These are phyloP conservation scores for Fraxinus greggii DNA, from an alignment of 305 asterid genomes.

Conservation along the genomic window DNA sequence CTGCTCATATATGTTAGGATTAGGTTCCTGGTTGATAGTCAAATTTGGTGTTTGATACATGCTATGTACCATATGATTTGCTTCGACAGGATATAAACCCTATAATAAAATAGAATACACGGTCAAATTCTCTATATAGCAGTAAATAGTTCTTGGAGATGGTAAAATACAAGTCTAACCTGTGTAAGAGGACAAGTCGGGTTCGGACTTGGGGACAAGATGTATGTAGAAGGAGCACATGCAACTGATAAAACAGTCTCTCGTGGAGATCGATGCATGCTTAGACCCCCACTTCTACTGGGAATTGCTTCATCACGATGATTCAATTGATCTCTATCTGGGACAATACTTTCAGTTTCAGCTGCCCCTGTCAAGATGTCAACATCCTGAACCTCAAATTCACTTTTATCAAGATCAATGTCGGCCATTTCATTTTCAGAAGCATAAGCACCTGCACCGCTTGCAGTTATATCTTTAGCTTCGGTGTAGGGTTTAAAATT, in stretches of 20 bases:
- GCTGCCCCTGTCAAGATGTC: conserved; percentile 38
- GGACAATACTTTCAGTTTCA: conserved; percentile 37
- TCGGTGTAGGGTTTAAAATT: conserved; percentile 41
- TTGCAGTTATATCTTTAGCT: conserved; percentile 19
- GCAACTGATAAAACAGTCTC: conserved; percentile 41
- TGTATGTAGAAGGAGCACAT: conserved; percentile 46
- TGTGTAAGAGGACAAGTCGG: conserved; percentile 52
- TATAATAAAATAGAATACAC: conserved; percentile 25
- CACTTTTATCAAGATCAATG: conserved; percentile 38
- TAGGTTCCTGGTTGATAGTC: conserved; percentile 42
- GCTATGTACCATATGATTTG: conserved; percentile 50
- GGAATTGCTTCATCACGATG: conserved; percentile 37
- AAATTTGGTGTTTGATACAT: conserved; percentile 50
- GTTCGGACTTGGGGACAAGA: conserved; percentile 44
- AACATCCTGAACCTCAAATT: conserved; percentile 38
- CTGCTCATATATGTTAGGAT: conserved; percentile 45
- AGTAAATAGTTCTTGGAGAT: neutral
- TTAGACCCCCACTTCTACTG: conserved; percentile 24
- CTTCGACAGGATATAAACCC: conserved; percentile 54
- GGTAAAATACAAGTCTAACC: conserved; percentile 32
- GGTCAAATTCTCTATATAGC: conserved; percentile 13
- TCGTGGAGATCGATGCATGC: conserved; percentile 32
- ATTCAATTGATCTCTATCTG: conserved; percentile 42
- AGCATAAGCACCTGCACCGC: conserved; percentile 25
- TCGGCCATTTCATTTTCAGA: conserved; percentile 36